Evolutionary conservation across 441 rosid species (phyloP), one percentile per base, ranked within the genome.

Genomic region (Erodium trifolium): DNA sequence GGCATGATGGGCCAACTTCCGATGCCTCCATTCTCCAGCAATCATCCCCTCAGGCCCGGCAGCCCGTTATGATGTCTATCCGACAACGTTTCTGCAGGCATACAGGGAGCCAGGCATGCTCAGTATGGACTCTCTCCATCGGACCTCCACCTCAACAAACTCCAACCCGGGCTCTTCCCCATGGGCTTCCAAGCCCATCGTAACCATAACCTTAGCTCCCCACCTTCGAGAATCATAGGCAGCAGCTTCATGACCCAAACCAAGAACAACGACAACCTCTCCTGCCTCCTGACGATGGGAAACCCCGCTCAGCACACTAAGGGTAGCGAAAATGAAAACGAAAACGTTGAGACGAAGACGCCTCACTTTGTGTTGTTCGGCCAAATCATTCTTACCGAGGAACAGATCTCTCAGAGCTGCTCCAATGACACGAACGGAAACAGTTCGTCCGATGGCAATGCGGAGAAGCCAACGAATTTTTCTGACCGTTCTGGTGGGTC

Each of bases 41-140:
- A 37, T 37, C 41, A 86, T 72, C 86, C 78, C 13, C 83, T 78
- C 13, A 75, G 82, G 72, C 77, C 79, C 19, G 82, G 85, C 81
- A 86, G 85, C 82, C 86, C 88, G 68, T 76, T 87, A 64, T 75
- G 86, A 84, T 86, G 79, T 84, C 75, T 84, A 57, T 82, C 88
- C 1, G 90, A 88, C 70, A 88, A 81, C 73, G 82, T 55, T 86
- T 91, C 99, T 87, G 91, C 88, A 86, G 92, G 99, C 87, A 88
- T 94, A 94, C 99, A 94, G 98, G 99, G 98, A 94, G 96, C 98
- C 99, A 94, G 99, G 99, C 99, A 94, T 82, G 85, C 91, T 75
- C 92, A 86, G 67, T 85, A 80, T 72, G 94, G 88, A 80, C 68
- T 82, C 80, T 79, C 92, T 80, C 77, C 87, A 72, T 77, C 93